Percentiles rank a stretch among this genome's conserved stretches.
Conservation (phyloP, 1,139 yeast genomes). For the Kodamaea anthophila region DNA sequence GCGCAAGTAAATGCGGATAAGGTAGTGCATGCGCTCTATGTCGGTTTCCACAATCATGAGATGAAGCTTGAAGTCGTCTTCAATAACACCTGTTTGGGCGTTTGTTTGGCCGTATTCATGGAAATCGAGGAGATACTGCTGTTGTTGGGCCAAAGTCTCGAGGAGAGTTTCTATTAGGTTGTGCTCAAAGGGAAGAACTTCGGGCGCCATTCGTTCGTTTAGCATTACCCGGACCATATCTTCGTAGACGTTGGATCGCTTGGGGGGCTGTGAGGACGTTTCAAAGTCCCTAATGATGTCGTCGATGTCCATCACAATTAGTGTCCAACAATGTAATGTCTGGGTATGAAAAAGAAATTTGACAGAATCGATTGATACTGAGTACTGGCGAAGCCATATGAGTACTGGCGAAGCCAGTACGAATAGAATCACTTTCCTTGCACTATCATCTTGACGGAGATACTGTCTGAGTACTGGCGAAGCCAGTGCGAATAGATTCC, state of each 20-base stretch:
- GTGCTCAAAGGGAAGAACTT: constrained; percentile 65
- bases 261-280: constrained; percentile 12
- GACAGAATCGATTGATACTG: too few relatives aligned
- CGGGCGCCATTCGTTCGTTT: constrained; percentile 82
- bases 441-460: too few relatives aligned
- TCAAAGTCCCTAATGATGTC: constrained; percentile 67
- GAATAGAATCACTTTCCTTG: too few relatives aligned
- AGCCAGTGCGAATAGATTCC: too few relatives aligned
- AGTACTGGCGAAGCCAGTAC: too few relatives aligned
- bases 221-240: constrained; percentile 66
- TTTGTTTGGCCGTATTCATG: constrained; percentile 44
- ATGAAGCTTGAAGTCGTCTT: constrained; percentile 69
- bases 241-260: constrained; percentile 16
- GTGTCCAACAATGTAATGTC: too few relatives aligned
- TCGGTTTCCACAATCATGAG: constrained; percentile 87
- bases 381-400: constrained; percentile 1
- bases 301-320: constrained; percentile 47
- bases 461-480: too few relatives aligned
- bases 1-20: constrained; percentile 73
- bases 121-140: constrained; percentile 63
- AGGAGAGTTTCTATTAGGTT: constrained; percentile 53
- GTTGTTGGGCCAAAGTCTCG: constrained; percentile 56
- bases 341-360: too few relatives aligned
- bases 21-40: constrained; percentile 75
- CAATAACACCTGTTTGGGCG: constrained; percentile 32